Conservation (phyloP, 1,284 basidiomycete genomes). For the Puccinia polysora region DNA sequence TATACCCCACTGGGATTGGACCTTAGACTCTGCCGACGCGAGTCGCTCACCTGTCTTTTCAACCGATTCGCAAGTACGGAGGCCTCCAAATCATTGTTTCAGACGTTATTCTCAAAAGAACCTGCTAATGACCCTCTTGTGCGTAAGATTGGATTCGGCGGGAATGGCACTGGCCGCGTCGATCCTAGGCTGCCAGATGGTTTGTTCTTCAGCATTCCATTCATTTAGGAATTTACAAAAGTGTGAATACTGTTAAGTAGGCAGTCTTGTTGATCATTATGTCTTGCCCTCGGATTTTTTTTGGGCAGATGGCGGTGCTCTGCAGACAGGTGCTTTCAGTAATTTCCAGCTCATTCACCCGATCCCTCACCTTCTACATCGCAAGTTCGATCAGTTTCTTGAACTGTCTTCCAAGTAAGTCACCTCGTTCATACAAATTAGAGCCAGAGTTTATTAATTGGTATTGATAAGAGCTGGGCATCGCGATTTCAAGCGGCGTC, state of each 20-base stretch:
- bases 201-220: not conserved
- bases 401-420: not conserved
- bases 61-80: conserved; percentile 1
- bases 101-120: not conserved
- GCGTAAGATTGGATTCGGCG: conserved; percentile 29
- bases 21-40: conserved; percentile 24
- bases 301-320: conserved; percentile 31
- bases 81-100: not conserved
- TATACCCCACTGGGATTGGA: conserved; percentile 39
- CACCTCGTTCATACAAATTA: not conserved
- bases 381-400: conserved; percentile 4
- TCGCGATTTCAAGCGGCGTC: not conserved
- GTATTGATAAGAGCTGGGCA: not conserved
- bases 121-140: not conserved
- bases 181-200: conserved; percentile 9
- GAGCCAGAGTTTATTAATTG: not conserved
- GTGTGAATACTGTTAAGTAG: not conserved
- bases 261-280: not conserved
- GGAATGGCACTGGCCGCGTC: conserved; percentile 31
- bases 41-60: conserved; percentile 33
- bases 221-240: not conserved
- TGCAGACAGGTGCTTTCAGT: conserved; percentile 27
- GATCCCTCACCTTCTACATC: conserved; percentile 17
- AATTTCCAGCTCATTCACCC: conserved; percentile 27
- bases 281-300: not conserved